Conservation (phyloP, 108 stramenopile species). For the Pseudonitzschia multiseries region DNA sequence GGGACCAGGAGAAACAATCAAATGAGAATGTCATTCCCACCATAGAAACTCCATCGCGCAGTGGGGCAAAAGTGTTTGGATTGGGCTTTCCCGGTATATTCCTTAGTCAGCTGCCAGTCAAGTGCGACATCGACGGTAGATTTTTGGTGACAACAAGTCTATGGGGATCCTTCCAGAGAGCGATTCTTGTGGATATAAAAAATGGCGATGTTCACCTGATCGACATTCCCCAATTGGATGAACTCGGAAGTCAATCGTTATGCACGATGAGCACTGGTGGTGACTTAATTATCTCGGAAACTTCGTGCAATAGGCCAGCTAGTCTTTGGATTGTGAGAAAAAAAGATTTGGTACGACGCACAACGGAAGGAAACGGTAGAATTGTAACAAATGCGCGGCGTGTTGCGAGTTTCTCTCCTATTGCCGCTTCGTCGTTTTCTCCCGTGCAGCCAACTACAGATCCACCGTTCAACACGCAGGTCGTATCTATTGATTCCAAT, state of each 20-base stretch:
- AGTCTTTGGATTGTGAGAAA: constrained; percentile 43
- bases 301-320: constrained; percentile 45
- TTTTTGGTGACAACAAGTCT: constrained; percentile 49
- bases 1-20: not conserved
- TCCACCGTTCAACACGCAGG: constrained; percentile 30
- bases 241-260: constrained; percentile 25
- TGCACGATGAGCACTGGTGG: constrained; percentile 47
- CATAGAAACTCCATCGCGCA: not conserved
- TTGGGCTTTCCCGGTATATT: constrained; percentile 77
- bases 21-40: constrained; percentile 22
- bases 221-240: constrained; percentile 28
- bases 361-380: not conserved
- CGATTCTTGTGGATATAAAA: constrained; percentile 45
- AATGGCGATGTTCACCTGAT: constrained; percentile 45
- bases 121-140: constrained; percentile 31
- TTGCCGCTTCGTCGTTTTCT: constrained; percentile 53
- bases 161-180: constrained; percentile 59
- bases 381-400: constrained; percentile 19
- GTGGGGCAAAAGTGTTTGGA: constrained; percentile 13
- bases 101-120: constrained; percentile 51
- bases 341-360: not conserved
- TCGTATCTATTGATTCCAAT: constrained; percentile 39
- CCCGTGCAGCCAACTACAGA: not conserved
- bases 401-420: constrained; percentile 43
- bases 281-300: constrained; percentile 49